Conservation (phyloP, 495 filamentous ascomycete genomes). For the Trichoderma parareesei region DNA sequence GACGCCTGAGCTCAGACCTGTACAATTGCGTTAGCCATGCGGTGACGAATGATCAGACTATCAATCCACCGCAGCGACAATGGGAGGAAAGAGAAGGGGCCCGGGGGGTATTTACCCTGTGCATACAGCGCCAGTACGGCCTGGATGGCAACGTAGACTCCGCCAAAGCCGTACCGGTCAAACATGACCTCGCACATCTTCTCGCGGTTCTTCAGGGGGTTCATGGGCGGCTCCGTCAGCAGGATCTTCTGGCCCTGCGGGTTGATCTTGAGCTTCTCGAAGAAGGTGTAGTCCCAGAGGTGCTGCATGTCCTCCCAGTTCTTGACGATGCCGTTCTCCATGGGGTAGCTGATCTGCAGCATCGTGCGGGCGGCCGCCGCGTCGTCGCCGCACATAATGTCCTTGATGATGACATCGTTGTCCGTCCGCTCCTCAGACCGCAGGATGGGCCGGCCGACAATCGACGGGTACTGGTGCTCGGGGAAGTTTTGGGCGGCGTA, state of each 20-base stretch:
- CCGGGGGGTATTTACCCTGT: slow-evolving; percentile 53
- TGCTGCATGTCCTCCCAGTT: slow-evolving; percentile 99
- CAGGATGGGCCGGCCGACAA: slow-evolving; percentile 95
- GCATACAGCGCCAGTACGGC: slow-evolving; percentile 96
- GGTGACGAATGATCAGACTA: too few relatives aligned
- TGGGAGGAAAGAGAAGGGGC: background rate
- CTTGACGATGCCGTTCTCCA: slow-evolving; percentile 99
- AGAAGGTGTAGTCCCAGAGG: slow-evolving; percentile 98
- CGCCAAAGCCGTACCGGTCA: slow-evolving; percentile 89
- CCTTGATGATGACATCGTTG: slow-evolving; percentile 67
- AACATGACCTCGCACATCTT: slow-evolving; percentile 99
- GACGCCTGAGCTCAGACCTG: slow-evolving; percentile 87
- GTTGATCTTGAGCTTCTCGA: slow-evolving; percentile 91
- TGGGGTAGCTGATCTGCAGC: slow-evolving; percentile 97
- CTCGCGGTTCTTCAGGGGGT: slow-evolving; percentile 90
- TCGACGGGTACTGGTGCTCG: slow-evolving; percentile 95
- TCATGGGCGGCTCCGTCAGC: slow-evolving; percentile 96
- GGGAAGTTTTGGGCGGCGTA: slow-evolving; percentile 99
- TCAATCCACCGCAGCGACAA: too few relatives aligned
- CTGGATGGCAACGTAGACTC: slow-evolving; percentile 97
- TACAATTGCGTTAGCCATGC: background rate
- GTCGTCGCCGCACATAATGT: slow-evolving; percentile 99
- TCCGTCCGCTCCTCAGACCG: slow-evolving; percentile 77
- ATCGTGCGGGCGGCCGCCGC: slow-evolving; percentile 89
- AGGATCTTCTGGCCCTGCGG: slow-evolving; percentile 92